Evolutionary conservation across 2,329 filamentous ascomycete species (phyloP), one percentile per base, ranked within the genome.

Genomic region (Ascochyta rabiei): DNA sequence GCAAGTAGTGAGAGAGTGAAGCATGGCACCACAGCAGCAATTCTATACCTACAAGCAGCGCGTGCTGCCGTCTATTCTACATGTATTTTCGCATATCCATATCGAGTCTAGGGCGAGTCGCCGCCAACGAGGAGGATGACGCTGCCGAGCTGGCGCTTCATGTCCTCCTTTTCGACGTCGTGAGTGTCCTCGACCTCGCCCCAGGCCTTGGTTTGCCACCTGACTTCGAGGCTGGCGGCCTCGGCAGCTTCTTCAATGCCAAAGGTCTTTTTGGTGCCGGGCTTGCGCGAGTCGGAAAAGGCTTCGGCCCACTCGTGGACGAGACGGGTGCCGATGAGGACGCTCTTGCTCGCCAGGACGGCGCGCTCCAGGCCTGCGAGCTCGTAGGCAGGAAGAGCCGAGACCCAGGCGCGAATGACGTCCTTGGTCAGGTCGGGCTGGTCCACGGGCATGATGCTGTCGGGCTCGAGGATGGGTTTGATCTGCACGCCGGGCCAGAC

Each of bases 161-260:
- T 66, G 75, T 99, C 95, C 76, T 96, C 93, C 75, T 88, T 90
- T 68, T 96, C 89, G 1, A 99, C 95, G 80, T 99, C 95, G 77
- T 99, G 95, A 24, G 93, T 96, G 76, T 99, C 93, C 75, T 99
- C 95, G 0, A 99, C 95, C 80, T 96, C 93, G 8, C 95, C 95
- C 93, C 95, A 98, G 76, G 89, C 87, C 24, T 84, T 80, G 1
- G 88, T 96, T 82, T 99, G 95, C 88, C 91, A 97, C 60, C 86
- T 82, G 15, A 96, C 91, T 79, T 99, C 95, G 37, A 96, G 74
- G 66, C 85, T 96, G 6, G 89, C 87, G 13, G 89, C 88, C 67
- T 83, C 81, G 0, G 90, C 87, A 0, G 93, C 93, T 72, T 96
- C 87, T 67, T 96, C 89, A 12, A 96, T 87, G 0, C 90, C 89